Base-by-base conservation (phyloP, 31 red algal genomes). In the Endocladia muricata region DNA sequence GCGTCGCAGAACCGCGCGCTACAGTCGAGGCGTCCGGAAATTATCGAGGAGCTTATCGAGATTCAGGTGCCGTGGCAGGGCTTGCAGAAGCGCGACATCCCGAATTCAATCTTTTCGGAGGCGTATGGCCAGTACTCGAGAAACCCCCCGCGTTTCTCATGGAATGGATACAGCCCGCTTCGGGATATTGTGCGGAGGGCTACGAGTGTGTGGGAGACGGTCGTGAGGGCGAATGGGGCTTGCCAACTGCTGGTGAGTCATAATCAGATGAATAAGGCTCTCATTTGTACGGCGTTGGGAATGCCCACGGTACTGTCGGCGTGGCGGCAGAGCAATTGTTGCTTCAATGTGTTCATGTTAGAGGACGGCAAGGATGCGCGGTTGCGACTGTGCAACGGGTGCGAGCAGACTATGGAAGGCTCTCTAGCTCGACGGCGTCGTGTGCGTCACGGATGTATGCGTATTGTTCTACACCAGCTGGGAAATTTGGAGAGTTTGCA, bases 21-120 rank as follows among this genome's bases (percentile, higher is more conserved):
- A 7, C 36, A 44, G 30, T 28, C 28, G 47, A 43, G 63, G 28
- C 37, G 52, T 37, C 83, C 73, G 21, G 63, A 78, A 37, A 36
- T 87, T 37, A 36, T 87, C 4, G 62, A 78, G 4, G 41, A 43
- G 47, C 65, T 87, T 4, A 78, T 43, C 29, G 83, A 87, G 49
- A 77, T 87, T 56, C 73, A 87, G 38, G 72, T 87, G 39, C 83
- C 83, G 41, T 78, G 83, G 83, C 72, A 87, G 52, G 83, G 83
- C 6, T 55, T 69, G 40, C 48, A 65, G 15, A 47, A 48, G 49
- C 42, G 51, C 1, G 83, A 87, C 41, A 77, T 87, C 22, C 34
- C 48, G 1, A 31, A 58, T 15, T 48, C 39, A 7, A 30, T 76
- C 41, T 87, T 52, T 59, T 49, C 60, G 13, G 38, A 59, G n/a